Evolutionary conservation across 1,139 yeast genomes (phyloP).

Genomic region (Kluyveromyces sp.): DNA sequence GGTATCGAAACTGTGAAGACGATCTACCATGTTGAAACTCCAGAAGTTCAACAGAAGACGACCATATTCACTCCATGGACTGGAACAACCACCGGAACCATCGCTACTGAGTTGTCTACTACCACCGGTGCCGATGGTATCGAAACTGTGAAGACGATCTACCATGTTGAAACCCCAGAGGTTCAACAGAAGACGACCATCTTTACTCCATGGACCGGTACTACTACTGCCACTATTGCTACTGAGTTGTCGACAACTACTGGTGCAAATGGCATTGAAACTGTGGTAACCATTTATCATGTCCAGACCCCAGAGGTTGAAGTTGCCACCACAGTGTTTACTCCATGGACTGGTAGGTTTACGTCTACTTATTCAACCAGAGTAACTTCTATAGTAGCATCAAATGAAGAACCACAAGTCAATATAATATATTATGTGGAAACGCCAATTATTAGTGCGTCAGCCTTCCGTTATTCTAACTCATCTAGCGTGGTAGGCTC

Average conservation of each 20-base stretch:
- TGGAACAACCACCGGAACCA: slow-evolving; percentile 10
- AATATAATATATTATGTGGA: slow-evolving; percentile 9
- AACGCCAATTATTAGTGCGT: slow-evolving; percentile 6
- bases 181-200: neutral
- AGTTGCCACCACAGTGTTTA: neutral
- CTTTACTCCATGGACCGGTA: slow-evolving; percentile 8
- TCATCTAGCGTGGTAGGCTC: too few species aligned
- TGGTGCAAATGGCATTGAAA: slow-evolving; percentile 7
- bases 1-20: slow-evolving; percentile 6
- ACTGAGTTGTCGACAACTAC: slow-evolving; percentile 4
- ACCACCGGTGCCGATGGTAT: slow-evolving; percentile 3
- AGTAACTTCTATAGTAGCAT: neutral
- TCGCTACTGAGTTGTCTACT: slow-evolving; percentile 6
- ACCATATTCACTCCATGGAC: slow-evolving; percentile 4
- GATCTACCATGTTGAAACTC: slow-evolving; percentile 7
- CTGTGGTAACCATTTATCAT: slow-evolving; percentile 6
- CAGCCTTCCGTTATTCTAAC: too few species aligned
- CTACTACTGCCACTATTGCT: slow-evolving; percentile 8
- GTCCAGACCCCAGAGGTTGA: slow-evolving; percentile 11
- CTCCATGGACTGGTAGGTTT: neutral
- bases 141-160: slow-evolving; percentile 3
- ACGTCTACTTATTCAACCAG: neutral
- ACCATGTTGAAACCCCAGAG: slow-evolving; percentile 7
- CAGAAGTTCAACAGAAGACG: slow-evolving; percentile 1
- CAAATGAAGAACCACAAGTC: neutral